These are phyloP conservation scores for Auricularia cornea DNA, from an alignment of 768 basidiomycete species.

Conservation along the genomic window DNA sequence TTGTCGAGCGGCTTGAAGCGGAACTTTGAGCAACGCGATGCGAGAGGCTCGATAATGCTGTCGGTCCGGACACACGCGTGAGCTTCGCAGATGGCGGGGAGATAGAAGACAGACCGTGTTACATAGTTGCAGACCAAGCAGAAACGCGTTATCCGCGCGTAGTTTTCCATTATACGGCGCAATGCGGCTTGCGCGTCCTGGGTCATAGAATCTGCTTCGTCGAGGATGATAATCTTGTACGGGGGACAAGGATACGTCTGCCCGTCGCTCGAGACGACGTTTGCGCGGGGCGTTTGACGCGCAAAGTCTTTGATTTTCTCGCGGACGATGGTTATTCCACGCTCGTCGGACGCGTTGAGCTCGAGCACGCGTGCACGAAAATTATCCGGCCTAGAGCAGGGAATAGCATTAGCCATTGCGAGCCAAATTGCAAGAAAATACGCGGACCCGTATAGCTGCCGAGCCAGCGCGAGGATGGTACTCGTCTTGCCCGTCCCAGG, in stretches of 20 bases:
- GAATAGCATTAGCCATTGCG: background rate
- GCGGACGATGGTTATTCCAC: conserved; percentile 92
- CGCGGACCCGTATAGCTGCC: conserved; percentile 90
- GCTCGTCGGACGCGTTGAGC: conserved; percentile 96
- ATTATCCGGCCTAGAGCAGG: conserved; percentile 69
- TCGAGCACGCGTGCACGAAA: conserved; percentile 90
- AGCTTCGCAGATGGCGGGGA: background rate
- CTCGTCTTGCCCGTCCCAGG: conserved; percentile 99
- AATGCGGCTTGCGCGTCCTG: conserved; percentile 97
- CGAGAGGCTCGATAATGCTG: conserved; percentile 96
- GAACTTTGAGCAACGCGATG: conserved; percentile 99
- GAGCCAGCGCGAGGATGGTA: conserved; percentile 87
- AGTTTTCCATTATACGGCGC: conserved; percentile 99
- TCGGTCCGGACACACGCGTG: background rate
- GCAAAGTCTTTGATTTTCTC: conserved; percentile 99
- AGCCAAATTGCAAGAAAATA: background rate
- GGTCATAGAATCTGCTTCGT: conserved; percentile 99
- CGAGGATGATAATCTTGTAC: conserved; percentile 97
- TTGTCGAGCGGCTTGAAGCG: conserved; percentile 90
- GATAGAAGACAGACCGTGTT: conserved; percentile 58
- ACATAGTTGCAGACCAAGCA: conserved; percentile 99
- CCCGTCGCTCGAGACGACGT: conserved; percentile 60
- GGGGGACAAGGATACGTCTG: conserved; percentile 92
- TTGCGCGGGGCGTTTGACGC: conserved; percentile 80
- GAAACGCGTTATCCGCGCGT: conserved; percentile 92